These are phyloP conservation scores for Quillaja saponaria DNA, from an alignment of 306 rosid species.

Conservation along the genomic window DNA sequence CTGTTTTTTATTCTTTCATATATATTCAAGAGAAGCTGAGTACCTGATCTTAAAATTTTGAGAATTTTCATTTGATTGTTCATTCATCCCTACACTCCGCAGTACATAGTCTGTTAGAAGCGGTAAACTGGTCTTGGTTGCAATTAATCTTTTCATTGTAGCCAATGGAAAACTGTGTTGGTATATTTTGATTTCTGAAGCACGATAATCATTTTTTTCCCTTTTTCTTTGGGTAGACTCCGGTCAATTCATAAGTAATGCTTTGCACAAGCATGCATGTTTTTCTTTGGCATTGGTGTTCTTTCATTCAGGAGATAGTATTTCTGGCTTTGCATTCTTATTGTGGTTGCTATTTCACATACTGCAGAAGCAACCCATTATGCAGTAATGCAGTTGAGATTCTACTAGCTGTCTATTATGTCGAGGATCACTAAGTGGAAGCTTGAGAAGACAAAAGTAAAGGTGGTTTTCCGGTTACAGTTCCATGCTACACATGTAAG, in stretches of 20 bases:
- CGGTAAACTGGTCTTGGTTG: too few relatives aligned
- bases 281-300: too few relatives aligned
- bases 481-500: constrained; percentile 98
- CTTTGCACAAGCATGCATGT: too few relatives aligned
- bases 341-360: constrained; percentile 1
- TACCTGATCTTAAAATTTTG: too few relatives aligned
- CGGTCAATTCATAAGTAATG: neutral
- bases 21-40: too few relatives aligned
- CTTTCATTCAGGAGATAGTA: neutral
- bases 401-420: constrained; percentile 55
- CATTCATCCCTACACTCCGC: too few relatives aligned
- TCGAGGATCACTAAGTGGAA: constrained; percentile 90
- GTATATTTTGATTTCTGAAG: neutral
- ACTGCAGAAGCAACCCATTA: constrained; percentile 1
- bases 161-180: too few relatives aligned
- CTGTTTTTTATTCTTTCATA: too few relatives aligned
- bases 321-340: constrained; percentile 30
- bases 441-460: constrained; percentile 95
- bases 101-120: too few relatives aligned
- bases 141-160: too few relatives aligned
- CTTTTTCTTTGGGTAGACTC: constrained; percentile 1
- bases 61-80: too few relatives aligned
- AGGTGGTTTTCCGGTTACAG: constrained; percentile 96
- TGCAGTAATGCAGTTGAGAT: constrained; percentile 40
- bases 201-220: neutral